phyloP scores from a whole-genome alignment of 2,329 filamentous ascomycete species.

The Metarhizium sp. region DNA sequence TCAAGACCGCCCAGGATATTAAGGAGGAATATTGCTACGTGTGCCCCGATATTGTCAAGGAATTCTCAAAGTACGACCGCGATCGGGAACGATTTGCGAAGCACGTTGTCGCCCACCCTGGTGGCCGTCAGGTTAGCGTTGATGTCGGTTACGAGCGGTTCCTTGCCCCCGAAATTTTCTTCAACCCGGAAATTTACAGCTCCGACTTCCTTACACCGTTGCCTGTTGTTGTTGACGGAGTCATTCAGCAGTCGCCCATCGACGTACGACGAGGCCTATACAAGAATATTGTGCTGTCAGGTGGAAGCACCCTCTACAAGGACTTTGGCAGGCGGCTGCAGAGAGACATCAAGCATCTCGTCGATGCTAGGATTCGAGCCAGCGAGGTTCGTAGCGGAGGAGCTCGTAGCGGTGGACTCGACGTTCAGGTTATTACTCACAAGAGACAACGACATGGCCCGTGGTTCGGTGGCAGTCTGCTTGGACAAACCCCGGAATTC shows the following conservation, averaged over 20 bases:
- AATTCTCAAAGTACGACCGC: conserved; percentile 88
- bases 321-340: conserved; percentile 95
- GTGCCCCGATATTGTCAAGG: conserved; percentile 97
- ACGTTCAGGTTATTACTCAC: conserved; percentile 95
- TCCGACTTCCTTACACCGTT: conserved; percentile 96
- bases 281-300: conserved; percentile 98
- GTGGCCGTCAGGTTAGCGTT: conserved; percentile 73
- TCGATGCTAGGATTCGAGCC: conserved; percentile 84
- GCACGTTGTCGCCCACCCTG: conserved; percentile 77
- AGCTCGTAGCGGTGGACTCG: conserved; percentile 84
- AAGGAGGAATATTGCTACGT: conserved; percentile 99
- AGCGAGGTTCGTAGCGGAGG: conserved; percentile 89
- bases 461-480: conserved; percentile 94
- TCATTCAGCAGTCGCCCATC: conserved; percentile 96
- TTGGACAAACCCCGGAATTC: conserved; percentile 97
- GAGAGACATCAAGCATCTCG: conserved; percentile 91
- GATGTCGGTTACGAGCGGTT: conserved; percentile 98
- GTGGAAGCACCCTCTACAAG: conserved; percentile 95
- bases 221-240: conserved; percentile 86
- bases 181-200: conserved; percentile 99
- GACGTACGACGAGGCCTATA: conserved; percentile 94
- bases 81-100: conserved; percentile 87
- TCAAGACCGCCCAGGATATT: conserved; percentile 96
- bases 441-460: conserved; percentile 95
- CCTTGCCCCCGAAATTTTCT: conserved; percentile 97